Base-by-base conservation (phyloP, 768 basidiomycete species). In the Tylopilus cervinicoccineus region DNA sequence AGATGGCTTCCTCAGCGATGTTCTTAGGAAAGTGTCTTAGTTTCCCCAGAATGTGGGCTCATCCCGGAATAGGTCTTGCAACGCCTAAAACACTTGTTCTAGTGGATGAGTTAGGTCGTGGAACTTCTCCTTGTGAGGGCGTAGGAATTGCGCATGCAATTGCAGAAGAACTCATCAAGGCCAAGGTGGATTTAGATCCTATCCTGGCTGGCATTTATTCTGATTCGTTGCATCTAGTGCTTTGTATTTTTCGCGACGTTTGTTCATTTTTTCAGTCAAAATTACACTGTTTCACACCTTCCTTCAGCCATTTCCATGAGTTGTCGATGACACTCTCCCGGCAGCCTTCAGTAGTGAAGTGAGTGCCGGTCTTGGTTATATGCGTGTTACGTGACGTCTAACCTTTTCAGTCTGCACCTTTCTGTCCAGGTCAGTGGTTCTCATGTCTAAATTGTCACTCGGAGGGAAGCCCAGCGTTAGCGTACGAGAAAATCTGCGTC, bases 191-290 rank as follows among this genome's bases (percentile, higher is more conserved):
- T 53, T 20, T 32, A 36, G 36, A 38, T 8, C n/a, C 12, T 33
- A 2, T 16, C 9, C n/a, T n/a, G n/a, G 32, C 47, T 28, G 16
- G 28, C 32, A 17, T 37, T n/a, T 14, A 28, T 34, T 23, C 45
- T 48, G 32, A 47, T 43, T 13, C 17, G 6, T 22, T 33, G 46
- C 34, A 31, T 19, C 3, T 32, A 95, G 92, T 74, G 83, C 11
- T 90, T 88, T 56, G 86, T 88, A 2, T 88, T 97, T 66, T 98
- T 99, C 62, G 85, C 90, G 7, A 98, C 95, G 79, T 95, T 57
- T 54, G 76, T 57, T 6, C 9, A 16, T 28, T 56, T 45, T 19
- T 36, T 38, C 4, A 20, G n/a, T 27, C n/a, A 22, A 6, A 37
- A 26, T 12, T 7, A 6, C 20, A 6, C 14, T 23, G 13, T 38